Conservation (phyloP, 2,329 filamentous ascomycete species). For the Teratosphaeria destructans region DNA sequence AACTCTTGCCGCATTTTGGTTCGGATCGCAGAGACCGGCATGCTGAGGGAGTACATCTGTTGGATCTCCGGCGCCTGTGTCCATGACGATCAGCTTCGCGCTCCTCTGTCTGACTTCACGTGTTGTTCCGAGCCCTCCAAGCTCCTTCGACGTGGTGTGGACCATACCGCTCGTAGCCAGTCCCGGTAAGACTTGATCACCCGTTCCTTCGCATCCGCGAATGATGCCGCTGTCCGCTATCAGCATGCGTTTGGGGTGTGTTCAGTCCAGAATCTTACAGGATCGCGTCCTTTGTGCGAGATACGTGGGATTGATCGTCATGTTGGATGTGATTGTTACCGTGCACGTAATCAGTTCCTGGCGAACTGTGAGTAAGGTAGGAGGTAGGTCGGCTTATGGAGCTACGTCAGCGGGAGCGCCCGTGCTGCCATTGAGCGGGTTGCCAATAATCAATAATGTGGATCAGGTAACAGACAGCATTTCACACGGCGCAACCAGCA, state of each 20-base stretch:
- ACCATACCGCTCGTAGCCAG: slow-evolving; percentile 90
- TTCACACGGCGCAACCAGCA: too few species aligned
- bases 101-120: neutral
- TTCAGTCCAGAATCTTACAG: slow-evolving; percentile 25
- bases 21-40: slow-evolving; percentile 77
- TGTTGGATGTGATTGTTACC: neutral
- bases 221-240: slow-evolving; percentile 61
- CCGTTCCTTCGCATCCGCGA: slow-evolving; percentile 76
- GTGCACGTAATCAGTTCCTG: neutral
- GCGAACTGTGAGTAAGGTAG: neutral
- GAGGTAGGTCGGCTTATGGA: neutral
- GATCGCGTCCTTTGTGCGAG: slow-evolving; percentile 54
- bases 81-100: slow-evolving; percentile 6
- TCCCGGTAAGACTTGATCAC: slow-evolving; percentile 84
- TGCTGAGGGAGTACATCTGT: slow-evolving; percentile 87
- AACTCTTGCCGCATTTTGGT: slow-evolving; percentile 96
- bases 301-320: slow-evolving; percentile 78
- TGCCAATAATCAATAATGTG: neutral
- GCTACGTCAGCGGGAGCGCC: neutral
- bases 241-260: neutral
- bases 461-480: neutral
- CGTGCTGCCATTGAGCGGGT: neutral
- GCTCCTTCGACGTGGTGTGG: slow-evolving; percentile 1
- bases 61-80: slow-evolving; percentile 87
- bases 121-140: neutral